phyloP scores from a whole-genome alignment of 2,329 filamentous ascomycete species.

The Hypoxylon sp. region DNA sequence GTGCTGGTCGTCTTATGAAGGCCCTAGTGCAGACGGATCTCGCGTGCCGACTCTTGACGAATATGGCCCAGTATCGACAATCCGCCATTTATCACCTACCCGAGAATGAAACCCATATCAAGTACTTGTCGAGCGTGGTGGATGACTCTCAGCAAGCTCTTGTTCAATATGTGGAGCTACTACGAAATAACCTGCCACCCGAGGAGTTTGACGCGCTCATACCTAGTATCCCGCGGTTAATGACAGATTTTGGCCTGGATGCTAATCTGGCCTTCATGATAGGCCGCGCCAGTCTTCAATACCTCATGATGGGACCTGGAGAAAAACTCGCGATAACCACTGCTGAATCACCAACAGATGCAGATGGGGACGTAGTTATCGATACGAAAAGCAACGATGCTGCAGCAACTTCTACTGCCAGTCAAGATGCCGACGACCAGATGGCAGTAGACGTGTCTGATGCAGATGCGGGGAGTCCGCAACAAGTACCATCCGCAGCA shows the following conservation, averaged over 20 bases:
- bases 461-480: conserved; percentile 43
- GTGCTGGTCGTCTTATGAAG: conserved; percentile 84
- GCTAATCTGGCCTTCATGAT: conserved; percentile 88
- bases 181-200: conserved; percentile 82
- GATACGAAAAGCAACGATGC: conserved; percentile 55
- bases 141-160: conserved; percentile 92
- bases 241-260: conserved; percentile 84
- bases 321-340: conserved; percentile 49
- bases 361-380: conserved; percentile 73
- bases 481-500: conserved; percentile 47
- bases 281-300: conserved; percentile 79
- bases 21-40: conserved; percentile 84
- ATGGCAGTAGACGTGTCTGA: conserved; percentile 54
- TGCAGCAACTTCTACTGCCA: conserved; percentile 37
- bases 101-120: conserved; percentile 83
- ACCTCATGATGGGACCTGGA: conserved; percentile 68
- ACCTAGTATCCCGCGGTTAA: conserved; percentile 80
- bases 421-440: conserved; percentile 50
- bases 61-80: conserved; percentile 90
- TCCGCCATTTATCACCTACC: conserved; percentile 84
- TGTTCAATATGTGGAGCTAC: conserved; percentile 88
- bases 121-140: conserved; percentile 87
- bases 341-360: conserved; percentile 58
- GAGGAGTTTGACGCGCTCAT: conserved; percentile 85
- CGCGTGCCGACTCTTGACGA: conserved; percentile 86